A percentile compares a stretch with the other conserved stretches of the same genome.
These are phyloP conservation scores for Cystobasidium pallidum DNA, from an alignment of 1,284 basidiomycete genomes.

Conservation along the genomic window DNA sequence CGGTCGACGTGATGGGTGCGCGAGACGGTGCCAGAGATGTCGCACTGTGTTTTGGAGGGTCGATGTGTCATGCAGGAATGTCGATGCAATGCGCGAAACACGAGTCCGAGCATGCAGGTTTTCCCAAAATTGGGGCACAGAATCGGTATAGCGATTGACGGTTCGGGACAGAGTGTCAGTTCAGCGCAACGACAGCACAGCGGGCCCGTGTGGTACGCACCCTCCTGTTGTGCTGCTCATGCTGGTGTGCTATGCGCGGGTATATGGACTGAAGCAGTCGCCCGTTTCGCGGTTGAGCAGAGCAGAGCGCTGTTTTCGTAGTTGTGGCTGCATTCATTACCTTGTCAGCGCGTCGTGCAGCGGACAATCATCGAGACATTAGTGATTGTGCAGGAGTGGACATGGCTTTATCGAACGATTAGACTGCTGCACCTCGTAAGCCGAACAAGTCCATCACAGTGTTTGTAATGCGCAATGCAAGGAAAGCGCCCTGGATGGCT, in stretches of 20 bases:
- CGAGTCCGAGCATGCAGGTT: neutral
- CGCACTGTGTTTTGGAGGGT: neutral
- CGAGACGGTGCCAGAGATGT: constrained; percentile 10
- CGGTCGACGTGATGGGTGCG: neutral
- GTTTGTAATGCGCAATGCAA: no score
- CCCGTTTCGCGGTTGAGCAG: constrained; percentile 11
- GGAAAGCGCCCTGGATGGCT: no score
- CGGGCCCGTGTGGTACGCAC: neutral
- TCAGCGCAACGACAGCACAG: neutral
- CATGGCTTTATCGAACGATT: no score
- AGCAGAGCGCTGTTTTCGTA: neutral
- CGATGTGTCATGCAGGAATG: neutral
- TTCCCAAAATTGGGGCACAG: constrained; percentile 4
- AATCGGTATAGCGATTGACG: neutral
- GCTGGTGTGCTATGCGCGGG: neutral
- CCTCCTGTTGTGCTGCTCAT: neutral
- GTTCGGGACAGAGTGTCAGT: neutral
- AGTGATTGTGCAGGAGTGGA: no score
- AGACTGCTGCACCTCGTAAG: no score
- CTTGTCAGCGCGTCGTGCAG: no score
- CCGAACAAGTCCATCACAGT: no score
- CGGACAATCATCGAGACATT: neutral
- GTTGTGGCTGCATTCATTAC: no score
- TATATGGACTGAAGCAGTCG: neutral
- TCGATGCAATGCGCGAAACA: neutral